Percentiles rank a stretch among this genome's conserved stretches.
Evolutionary conservation across 2,329 filamentous ascomycete species (phyloP).

Genomic region (Diaporthe vaccinii): DNA sequence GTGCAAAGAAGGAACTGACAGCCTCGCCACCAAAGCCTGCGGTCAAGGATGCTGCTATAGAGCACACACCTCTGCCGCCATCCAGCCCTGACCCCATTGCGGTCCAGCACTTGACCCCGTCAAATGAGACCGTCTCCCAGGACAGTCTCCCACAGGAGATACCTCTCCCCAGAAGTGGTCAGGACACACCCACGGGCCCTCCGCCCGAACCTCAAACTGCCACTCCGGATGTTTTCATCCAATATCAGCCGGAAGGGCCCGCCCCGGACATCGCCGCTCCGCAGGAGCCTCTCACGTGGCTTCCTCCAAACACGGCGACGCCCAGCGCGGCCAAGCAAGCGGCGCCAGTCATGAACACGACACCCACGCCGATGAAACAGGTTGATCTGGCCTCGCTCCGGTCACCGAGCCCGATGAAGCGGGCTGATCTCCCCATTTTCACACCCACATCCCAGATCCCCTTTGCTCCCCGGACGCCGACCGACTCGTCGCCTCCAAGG

Average conservation of each 20-base stretch:
- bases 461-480: conserved; percentile 54
- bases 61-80: not conserved
- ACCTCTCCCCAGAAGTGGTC: not conserved
- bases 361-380: conserved; percentile 36
- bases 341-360: not conserved
- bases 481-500: not conserved
- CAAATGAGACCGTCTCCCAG: conserved; percentile 35
- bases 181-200: conserved; percentile 6
- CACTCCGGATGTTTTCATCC: conserved; percentile 61
- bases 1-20: conserved; percentile 48
- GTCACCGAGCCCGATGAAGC: conserved; percentile 55
- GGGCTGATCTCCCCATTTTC: conserved; percentile 54
- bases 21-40: conserved; percentile 33
- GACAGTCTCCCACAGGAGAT: conserved; percentile 6
- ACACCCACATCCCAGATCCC: conserved; percentile 62
- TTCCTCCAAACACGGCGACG: conserved; percentile 62
- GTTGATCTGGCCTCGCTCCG: conserved; percentile 42
- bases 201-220: conserved; percentile 36
- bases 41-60: not conserved
- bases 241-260: conserved; percentile 69
- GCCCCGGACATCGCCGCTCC: conserved; percentile 53
- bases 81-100: conserved; percentile 40
- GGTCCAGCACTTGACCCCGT: conserved; percentile 26
- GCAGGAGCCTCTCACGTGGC: conserved; percentile 62
- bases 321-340: conserved; percentile 43